Evolutionary conservation across 2,329 filamentous ascomycete species (phyloP).

Genomic region (Aureobasidium sp.): DNA sequence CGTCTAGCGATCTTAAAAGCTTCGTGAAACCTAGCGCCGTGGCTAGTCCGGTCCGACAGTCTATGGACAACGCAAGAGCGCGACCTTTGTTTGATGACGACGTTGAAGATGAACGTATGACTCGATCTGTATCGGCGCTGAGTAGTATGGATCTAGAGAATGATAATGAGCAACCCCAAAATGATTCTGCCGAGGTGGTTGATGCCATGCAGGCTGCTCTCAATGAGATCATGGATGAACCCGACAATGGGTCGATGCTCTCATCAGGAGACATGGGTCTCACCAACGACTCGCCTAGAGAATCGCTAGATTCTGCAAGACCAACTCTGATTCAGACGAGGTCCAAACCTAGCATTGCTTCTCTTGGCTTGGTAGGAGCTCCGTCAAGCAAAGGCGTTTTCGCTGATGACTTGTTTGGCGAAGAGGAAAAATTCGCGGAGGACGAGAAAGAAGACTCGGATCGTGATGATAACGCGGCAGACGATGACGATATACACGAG

Average conservation of each 20-base stretch:
- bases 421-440: slow-evolving; percentile 74
- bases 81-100: slow-evolving; percentile 74
- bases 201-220: slow-evolving; percentile 89
- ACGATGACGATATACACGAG: slow-evolving; percentile 80
- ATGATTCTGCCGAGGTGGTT: slow-evolving; percentile 59
- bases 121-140: slow-evolving; percentile 70
- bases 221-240: slow-evolving; percentile 80
- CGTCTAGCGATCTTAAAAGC: slow-evolving; percentile 51
- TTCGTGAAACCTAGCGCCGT: slow-evolving; percentile 26
- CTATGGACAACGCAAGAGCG: slow-evolving; percentile 59
- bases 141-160: slow-evolving; percentile 71
- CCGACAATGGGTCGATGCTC: slow-evolving; percentile 60
- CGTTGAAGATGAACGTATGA: slow-evolving; percentile 63
- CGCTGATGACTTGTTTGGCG: slow-evolving; percentile 85
- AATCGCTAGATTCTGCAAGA: slow-evolving; percentile 43
- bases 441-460: slow-evolving; percentile 76
- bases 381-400: slow-evolving; percentile 88
- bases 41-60: slow-evolving; percentile 50
- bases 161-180: slow-evolving; percentile 48
- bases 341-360: slow-evolving; percentile 80
- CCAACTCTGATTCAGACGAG: slow-evolving; percentile 39
- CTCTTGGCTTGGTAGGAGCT: slow-evolving; percentile 80
- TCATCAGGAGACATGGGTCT: slow-evolving; percentile 36
- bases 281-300: slow-evolving; percentile 42
- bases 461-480: slow-evolving; percentile 44